Base-by-base conservation (phyloP, 768 basidiomycete species). In the Boletus fagicola region DNA sequence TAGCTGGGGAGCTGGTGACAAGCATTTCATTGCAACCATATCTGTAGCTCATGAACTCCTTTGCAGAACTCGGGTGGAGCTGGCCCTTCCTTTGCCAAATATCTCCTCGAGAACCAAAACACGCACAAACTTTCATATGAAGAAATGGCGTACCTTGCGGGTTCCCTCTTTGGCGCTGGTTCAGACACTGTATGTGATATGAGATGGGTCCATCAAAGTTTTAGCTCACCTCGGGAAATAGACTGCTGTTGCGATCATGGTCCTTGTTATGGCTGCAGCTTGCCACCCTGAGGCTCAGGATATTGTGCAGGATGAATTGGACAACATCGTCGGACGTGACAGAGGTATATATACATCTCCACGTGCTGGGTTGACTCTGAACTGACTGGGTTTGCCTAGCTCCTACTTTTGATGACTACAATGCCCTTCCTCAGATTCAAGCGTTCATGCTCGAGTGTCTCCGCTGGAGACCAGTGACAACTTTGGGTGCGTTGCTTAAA, bases 141-240 rank as follows among this genome's bases (percentile, higher is more conserved):
- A 53, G 85, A 87, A 63, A 78, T 80, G 28, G 80, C 85, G 0
- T 87, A 87, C 65, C 78, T 87, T 26, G 81, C 82, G 0, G 86
- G 86, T 0, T 77, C 79, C 39, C 81, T 87, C 70, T 87, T 84
- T 57, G 86, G 86, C 26, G 85, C 85, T 35, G 86, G 86, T 15
- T 79, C 82, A 0, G 86, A 86, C 60, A 87, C 85, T 15, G 77
- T 75, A 53, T 39, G 72, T 65, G n/a, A 38, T 36, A 24, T n/a
- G 39, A 38, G 12, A 24, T 13, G 33, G 18, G 1, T 24, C 35
- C 8, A 4, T 39, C 2, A n/a, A 36, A 5, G 5, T 7, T 11
- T 38, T 24, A 5, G 15, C 46, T 62, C 28, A 59, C 24, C 7
- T 0, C 35, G 5, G 13, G 22, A 43, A 33, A 48, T 48, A 77